A percentile compares a stretch with the other conserved stretches of the same genome.
These are phyloP conservation scores for Auriscalpium orientale DNA, from an alignment of 768 basidiomycete genomes.

Conservation along the genomic window DNA sequence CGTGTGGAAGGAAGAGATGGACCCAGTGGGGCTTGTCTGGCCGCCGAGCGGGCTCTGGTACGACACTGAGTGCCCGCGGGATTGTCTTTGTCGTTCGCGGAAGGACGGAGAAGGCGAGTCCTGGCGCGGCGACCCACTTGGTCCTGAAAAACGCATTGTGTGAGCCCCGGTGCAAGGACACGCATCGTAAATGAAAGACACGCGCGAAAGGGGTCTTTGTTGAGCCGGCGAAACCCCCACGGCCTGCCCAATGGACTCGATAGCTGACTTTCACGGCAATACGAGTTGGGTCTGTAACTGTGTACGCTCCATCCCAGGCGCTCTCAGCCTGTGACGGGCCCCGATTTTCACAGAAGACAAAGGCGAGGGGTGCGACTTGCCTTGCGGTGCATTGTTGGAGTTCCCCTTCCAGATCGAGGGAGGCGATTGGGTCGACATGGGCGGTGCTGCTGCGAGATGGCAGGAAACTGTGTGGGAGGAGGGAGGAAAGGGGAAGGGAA, in stretches of 20 bases:
- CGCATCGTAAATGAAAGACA: not conserved
- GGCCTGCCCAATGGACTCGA: not conserved
- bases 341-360: conserved; percentile 3
- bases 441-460: not conserved
- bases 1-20: conserved; percentile 13
- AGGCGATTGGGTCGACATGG: conserved; percentile 17
- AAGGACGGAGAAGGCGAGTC: conserved; percentile 13
- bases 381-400: conserved; percentile 6
- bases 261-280: not conserved
- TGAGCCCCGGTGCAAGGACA: not conserved
- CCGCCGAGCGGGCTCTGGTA: conserved; percentile 10
- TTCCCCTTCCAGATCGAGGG: conserved; percentile 12
- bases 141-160: conserved; percentile 1
- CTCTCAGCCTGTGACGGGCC: not conserved
- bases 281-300: not conserved
- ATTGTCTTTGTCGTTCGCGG: conserved; percentile 11
- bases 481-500: conserved; percentile 9
- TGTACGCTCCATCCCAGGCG: not conserved
- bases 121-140: conserved; percentile 13
- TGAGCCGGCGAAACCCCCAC: not conserved
- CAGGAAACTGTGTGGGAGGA: not conserved
- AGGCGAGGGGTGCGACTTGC: not conserved
- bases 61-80: conserved; percentile 12
- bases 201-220: not conserved
- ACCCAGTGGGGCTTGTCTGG: conserved; percentile 12